Percentiles rank a stretch among this genome's conserved stretches.
Evolutionary conservation across 768 basidiomycete species (phyloP).

Genomic region (Terana coerulea): DNA sequence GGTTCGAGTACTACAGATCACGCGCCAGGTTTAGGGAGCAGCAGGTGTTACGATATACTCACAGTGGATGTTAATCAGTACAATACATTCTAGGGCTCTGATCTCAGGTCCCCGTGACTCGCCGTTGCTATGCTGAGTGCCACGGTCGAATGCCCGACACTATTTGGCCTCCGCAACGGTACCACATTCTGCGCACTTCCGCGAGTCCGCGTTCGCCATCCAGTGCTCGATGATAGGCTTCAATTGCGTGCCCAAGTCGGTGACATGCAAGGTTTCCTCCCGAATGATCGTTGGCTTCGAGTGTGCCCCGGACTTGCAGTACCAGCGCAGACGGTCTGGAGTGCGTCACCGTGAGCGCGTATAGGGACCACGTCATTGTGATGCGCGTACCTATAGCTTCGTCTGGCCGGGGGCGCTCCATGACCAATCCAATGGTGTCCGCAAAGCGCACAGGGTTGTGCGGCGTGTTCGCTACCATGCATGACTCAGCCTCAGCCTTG

Average conservation of each 20-base stretch:
- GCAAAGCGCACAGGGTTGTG: conserved; percentile 93
- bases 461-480: conserved; percentile 71
- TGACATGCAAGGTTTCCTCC: conserved; percentile 83
- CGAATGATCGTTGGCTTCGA: conserved; percentile 67
- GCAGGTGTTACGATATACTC: no score
- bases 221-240: conserved; percentile 88
- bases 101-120: no score
- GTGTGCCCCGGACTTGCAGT: conserved; percentile 69
- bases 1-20: no score
- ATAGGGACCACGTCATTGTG: not conserved
- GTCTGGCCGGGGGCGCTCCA: conserved; percentile 82
- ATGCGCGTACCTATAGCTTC: conserved; percentile 63
- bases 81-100: no score
- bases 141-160: no score
- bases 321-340: conserved; percentile 89
- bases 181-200: conserved; percentile 75
- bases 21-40: no score
- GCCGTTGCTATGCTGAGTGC: no score
- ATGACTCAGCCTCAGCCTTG: not conserved
- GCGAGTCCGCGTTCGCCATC: conserved; percentile 60
- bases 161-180: conserved; percentile 55
- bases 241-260: conserved; percentile 89
- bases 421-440: conserved; percentile 87
- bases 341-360: not conserved
- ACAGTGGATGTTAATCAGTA: no score